Conservation (phyloP, 495 filamentous ascomycete genomes). For the Xylona heveae region DNA sequence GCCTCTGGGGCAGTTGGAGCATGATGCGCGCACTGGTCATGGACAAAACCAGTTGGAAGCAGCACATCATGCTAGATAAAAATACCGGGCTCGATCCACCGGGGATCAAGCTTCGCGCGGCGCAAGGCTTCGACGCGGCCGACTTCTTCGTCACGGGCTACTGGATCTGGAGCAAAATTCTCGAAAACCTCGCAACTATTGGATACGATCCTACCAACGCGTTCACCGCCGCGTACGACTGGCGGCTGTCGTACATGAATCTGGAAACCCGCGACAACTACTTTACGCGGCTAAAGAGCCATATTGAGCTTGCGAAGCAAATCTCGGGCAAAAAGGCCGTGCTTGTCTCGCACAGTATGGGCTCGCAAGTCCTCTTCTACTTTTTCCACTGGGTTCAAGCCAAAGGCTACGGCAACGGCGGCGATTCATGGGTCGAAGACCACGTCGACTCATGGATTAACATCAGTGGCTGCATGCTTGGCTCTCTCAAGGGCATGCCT, state of each 20-base stretch:
- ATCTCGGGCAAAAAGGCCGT: slow-evolving; percentile 58
- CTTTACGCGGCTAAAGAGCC: slow-evolving; percentile 69
- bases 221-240: slow-evolving; percentile 90
- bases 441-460: slow-evolving; percentile 94
- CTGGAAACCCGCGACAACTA: slow-evolving; percentile 82
- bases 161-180: slow-evolving; percentile 98
- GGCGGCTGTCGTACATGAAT: slow-evolving; percentile 83
- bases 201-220: slow-evolving; percentile 94
- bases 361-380: slow-evolving; percentile 83
- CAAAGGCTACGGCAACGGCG: slow-evolving; percentile 54
- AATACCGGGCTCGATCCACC: slow-evolving; percentile 79
- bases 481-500: slow-evolving; percentile 76
- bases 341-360: slow-evolving; percentile 91
- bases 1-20: slow-evolving; percentile 92
- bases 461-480: slow-evolving; percentile 93
- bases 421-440: slow-evolving; percentile 71
- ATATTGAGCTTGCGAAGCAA: slow-evolving; percentile 63
- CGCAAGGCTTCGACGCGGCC: slow-evolving; percentile 95
- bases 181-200: slow-evolving; percentile 86
- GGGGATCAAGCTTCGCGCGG: slow-evolving; percentile 77
- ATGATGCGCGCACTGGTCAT: slow-evolving; percentile 92
- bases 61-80: slow-evolving; percentile 91
- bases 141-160: slow-evolving; percentile 88
- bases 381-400: slow-evolving; percentile 97
- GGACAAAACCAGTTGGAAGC: slow-evolving; percentile 88